These are phyloP conservation scores for Eimeria praecox DNA, from an alignment of 169 alveolate species.

Conservation along the genomic window DNA sequence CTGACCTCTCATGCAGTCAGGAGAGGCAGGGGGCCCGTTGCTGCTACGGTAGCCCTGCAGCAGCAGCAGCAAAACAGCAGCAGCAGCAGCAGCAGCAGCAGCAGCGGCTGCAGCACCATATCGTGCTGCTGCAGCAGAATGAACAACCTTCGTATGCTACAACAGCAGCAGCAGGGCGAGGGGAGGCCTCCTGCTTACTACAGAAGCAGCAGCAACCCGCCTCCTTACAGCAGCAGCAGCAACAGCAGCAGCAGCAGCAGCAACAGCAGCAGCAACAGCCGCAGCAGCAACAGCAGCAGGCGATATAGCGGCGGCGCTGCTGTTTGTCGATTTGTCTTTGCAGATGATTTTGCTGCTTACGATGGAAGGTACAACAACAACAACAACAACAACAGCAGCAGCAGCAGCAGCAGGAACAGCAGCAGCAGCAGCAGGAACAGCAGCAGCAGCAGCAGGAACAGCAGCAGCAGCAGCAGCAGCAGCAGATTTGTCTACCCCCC, in stretches of 20 bases:
- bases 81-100: constrained; percentile 22
- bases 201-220: constrained; percentile 4
- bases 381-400: constrained; percentile 6
- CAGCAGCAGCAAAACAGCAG: neutral
- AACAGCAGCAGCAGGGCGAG: neutral
- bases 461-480: constrained; percentile 2
- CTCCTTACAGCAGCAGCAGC: constrained; percentile 8
- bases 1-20: neutral
- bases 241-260: constrained; percentile 17
- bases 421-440: constrained; percentile 14
- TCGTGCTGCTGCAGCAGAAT: constrained; percentile 30
- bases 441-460: neutral
- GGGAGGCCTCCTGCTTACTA: neutral
- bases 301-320: constrained; percentile 26
- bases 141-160: neutral
- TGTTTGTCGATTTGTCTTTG: neutral
- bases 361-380: neutral
- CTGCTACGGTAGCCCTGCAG: neutral
- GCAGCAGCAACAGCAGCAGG: neutral
- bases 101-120: constrained; percentile 18
- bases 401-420: neutral
- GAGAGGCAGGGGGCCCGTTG: neutral
- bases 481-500: neutral
- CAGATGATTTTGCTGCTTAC: neutral
- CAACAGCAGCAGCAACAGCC: constrained; percentile 6